phyloP scores from a whole-genome alignment of 2,329 filamentous ascomycete genomes.

The Diaporthe aspalathi region DNA sequence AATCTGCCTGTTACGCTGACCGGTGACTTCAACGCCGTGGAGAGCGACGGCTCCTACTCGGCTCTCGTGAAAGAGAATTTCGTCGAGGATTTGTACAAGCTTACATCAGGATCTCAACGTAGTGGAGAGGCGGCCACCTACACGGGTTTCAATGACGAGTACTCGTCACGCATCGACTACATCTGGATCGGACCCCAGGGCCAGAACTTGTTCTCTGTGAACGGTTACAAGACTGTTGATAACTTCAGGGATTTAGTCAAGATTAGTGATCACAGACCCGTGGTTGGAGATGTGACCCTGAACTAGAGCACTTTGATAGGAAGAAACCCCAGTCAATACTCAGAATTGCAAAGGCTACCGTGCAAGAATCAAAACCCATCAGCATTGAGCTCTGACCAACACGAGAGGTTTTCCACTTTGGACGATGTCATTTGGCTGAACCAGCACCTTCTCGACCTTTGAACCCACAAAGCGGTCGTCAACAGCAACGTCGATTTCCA shows the following conservation, averaged over 20 bases:
- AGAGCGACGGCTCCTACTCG: slow-evolving; percentile 53
- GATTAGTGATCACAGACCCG: slow-evolving; percentile 30
- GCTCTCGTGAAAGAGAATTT: slow-evolving; percentile 46
- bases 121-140: slow-evolving; percentile 57
- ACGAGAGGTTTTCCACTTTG: slow-evolving; percentile 37
- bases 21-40: slow-evolving; percentile 59
- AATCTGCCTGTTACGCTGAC: slow-evolving; percentile 50
- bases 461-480: slow-evolving; percentile 33
- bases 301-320: not conserved
- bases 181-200: slow-evolving; percentile 48
- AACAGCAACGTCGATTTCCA: slow-evolving; percentile 59
- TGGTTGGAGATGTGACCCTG: slow-evolving; percentile 14
- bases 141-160: slow-evolving; percentile 53
- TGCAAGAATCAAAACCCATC: not conserved
- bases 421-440: slow-evolving; percentile 39
- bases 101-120: slow-evolving; percentile 34
- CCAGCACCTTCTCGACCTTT: slow-evolving; percentile 35
- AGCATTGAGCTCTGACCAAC: slow-evolving; percentile 21
- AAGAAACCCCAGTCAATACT: no score
- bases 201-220: not conserved
- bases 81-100: slow-evolving; percentile 43
- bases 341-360: not conserved
- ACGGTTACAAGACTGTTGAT: slow-evolving; percentile 30
- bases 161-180: slow-evolving; percentile 53
- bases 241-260: slow-evolving; percentile 51